Conservation (phyloP, 345 rosid species). For the Mangifera indica region DNA sequence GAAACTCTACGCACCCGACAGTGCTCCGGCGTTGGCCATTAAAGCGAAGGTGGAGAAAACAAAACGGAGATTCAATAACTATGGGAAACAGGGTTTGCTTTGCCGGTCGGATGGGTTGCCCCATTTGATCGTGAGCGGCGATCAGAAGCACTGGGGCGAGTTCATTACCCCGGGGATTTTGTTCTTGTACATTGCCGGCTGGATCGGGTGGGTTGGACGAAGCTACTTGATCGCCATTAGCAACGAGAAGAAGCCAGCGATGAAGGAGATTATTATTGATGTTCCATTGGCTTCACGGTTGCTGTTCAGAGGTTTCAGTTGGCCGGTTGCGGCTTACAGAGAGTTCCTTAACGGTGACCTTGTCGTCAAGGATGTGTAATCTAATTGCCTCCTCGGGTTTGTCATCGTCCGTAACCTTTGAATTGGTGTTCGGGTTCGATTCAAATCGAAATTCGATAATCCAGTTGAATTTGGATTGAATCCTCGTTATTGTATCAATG, state of each 20-base stretch:
- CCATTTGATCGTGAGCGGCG: slow-evolving; percentile 92
- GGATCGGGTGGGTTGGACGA: slow-evolving; percentile 99
- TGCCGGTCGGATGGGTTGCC: slow-evolving; percentile 96
- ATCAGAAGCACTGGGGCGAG: slow-evolving; percentile 99
- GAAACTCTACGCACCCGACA: slow-evolving; percentile 87
- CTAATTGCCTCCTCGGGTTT: slow-evolving; percentile 28
- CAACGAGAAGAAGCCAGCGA: slow-evolving; percentile 84
- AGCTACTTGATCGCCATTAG: slow-evolving; percentile 91
- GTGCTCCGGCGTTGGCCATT: slow-evolving; percentile 91
- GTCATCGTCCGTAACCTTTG: too few relatives aligned
- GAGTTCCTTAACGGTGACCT: slow-evolving; percentile 82
- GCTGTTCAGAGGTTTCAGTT: slow-evolving; percentile 78
- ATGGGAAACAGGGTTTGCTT: slow-evolving; percentile 78
- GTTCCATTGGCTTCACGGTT: slow-evolving; percentile 77
- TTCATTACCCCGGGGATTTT: slow-evolving; percentile 88
- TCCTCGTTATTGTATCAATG: too few relatives aligned
- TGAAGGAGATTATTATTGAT: slow-evolving; percentile 98
- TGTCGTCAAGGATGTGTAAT: slow-evolving; percentile 84
- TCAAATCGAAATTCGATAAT: too few relatives aligned
- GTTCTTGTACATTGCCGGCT: slow-evolving; percentile 94
- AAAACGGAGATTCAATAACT: slow-evolving; percentile 76
- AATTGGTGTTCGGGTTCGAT: too few relatives aligned
- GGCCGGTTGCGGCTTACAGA: slow-evolving; percentile 99
- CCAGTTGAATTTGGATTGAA: too few relatives aligned
- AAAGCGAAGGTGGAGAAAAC: slow-evolving; percentile 93